These are phyloP conservation scores for Penicillium bialowiezense DNA, from an alignment of 495 filamentous ascomycete species.

Conservation along the genomic window DNA sequence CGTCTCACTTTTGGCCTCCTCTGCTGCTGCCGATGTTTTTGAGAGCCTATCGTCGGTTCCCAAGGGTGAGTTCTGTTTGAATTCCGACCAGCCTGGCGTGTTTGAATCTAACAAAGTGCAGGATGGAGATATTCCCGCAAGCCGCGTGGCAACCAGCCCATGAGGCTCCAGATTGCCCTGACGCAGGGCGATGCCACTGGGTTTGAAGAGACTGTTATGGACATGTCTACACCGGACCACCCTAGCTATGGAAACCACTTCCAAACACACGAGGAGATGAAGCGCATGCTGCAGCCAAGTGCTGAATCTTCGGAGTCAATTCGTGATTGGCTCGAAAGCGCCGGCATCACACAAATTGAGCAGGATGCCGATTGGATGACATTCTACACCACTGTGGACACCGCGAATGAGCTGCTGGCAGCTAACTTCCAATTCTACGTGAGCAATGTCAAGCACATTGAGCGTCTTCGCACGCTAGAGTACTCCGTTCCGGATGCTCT, in stretches of 20 bases:
- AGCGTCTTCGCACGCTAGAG: conserved; percentile 54
- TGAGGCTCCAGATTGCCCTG: conserved; percentile 48
- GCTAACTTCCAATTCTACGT: conserved; percentile 57
- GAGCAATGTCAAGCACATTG: conserved; percentile 32
- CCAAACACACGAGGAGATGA: conserved; percentile 50
- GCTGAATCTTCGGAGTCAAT: conserved; percentile 41
- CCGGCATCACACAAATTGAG: conserved; percentile 46
- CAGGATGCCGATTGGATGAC: conserved; percentile 62
- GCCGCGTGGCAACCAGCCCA: conserved; percentile 27
- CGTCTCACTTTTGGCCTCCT: conserved; percentile 38
- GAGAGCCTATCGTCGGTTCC: conserved; percentile 36
- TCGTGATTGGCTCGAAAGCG: conserved; percentile 46
- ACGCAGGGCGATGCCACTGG: conserved; percentile 53
- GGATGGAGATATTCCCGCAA: conserved; percentile 37
- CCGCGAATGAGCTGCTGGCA: conserved; percentile 53
- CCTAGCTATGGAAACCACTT: conserved; percentile 61
- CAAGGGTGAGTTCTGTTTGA: conserved; percentile 22
- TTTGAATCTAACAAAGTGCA: conserved; percentile 9
- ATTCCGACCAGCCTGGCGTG: too few relatives aligned
- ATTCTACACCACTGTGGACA: conserved; percentile 50
- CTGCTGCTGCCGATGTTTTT: conserved; percentile 34
- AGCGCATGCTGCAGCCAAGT: conserved; percentile 49
- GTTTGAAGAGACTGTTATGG: conserved; percentile 60
- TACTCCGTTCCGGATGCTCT: conserved; percentile 59
- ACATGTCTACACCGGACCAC: conserved; percentile 59